phyloP scores from a whole-genome alignment of 1,284 basidiomycete species.

The Inonotus obliquus region DNA sequence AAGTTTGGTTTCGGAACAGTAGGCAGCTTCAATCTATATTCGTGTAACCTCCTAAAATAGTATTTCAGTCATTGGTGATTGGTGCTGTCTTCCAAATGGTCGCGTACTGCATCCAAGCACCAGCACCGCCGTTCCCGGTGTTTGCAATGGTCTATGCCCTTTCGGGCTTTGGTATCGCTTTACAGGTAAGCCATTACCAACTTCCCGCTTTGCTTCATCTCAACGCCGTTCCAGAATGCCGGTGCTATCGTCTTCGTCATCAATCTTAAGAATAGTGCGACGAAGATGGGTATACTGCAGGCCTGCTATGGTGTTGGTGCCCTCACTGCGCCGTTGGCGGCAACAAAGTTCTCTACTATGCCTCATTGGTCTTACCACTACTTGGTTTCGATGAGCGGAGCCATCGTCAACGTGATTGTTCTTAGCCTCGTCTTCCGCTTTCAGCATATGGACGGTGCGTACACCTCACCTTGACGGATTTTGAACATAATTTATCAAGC shows the following conservation, averaged over 20 bases:
- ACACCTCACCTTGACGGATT: not conserved
- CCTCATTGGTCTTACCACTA: slow-evolving; percentile 56
- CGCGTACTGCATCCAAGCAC: slow-evolving; percentile 51
- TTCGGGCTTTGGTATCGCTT: slow-evolving; percentile 58
- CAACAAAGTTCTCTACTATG: slow-evolving; percentile 61
- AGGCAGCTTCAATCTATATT: not conserved
- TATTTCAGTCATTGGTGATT: slow-evolving; percentile 15
- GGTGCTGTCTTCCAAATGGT: slow-evolving; percentile 35
- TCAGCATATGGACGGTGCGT: slow-evolving; percentile 43
- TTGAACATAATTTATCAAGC: slow-evolving; percentile 19
- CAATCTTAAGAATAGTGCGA: slow-evolving; percentile 39
- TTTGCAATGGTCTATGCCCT: slow-evolving; percentile 54
- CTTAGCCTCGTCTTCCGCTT: slow-evolving; percentile 49
- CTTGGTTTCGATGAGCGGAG: slow-evolving; percentile 53
- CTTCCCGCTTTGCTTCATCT: not conserved
- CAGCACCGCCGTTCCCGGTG: slow-evolving; percentile 58
- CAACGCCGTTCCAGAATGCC: slow-evolving; percentile 36
- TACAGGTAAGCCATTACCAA: slow-evolving; percentile 36
- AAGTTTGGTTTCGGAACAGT: slow-evolving; percentile 59
- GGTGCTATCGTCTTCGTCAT: slow-evolving; percentile 54
- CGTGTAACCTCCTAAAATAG: not conserved
- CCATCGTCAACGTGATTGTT: slow-evolving; percentile 40
- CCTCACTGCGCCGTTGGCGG: slow-evolving; percentile 57
- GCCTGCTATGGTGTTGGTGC: slow-evolving; percentile 61
- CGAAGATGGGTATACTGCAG: slow-evolving; percentile 63